Base-by-base conservation (phyloP, 192 early-diverging fungal species). In the Backusella parvicylindrica region DNA sequence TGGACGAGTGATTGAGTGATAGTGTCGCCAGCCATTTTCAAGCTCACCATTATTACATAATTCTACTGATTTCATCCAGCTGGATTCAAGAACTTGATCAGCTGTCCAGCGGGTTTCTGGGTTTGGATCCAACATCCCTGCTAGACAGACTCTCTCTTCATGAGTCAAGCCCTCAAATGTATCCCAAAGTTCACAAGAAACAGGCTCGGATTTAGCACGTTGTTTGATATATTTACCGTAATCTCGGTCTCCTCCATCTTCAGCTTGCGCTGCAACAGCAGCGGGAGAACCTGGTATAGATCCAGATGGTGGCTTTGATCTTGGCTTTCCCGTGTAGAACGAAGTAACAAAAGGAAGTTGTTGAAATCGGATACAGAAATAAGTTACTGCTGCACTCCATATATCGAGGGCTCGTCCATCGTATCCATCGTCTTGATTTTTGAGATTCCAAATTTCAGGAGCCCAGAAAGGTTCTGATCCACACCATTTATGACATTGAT, bases 381-480 rank as follows among this genome's bases (percentile, higher is more conserved):
- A 95, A 23, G 97, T 96, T 37, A 97, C 92, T 56, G 94, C 97
- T 21, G 96, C 90, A 53, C 79, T 81, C 97, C 97, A 99, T 33
- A 98, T 84, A 81, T 99, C 97, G 11, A 96, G 92, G 30, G 88
- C 84, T 75, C 95, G 91, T 15, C 93, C 93, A 79, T 99, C 96
- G 76, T 99, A 99, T 68, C 95, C 93, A 72, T 91, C 90, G 65
- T 80, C 83, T 3, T 83, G 67, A 33, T 66, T 41, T 72, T 90
- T 94, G 77, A 87, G 85, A 1, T 23, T 63, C 74, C 93, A 95
- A 81, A 87, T 89, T 85, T 98, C 97, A 8, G 98, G 98, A 13
- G 97, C 95, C 86, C 98, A 98, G 81, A 98, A 99, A 15, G 96
- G 96, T 69, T 95, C 96, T 23, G 93, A 95, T 26, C 98, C 98